Evolutionary conservation across 805 yeast species (phyloP).

Genomic region (Kazachstania taianensis): DNA sequence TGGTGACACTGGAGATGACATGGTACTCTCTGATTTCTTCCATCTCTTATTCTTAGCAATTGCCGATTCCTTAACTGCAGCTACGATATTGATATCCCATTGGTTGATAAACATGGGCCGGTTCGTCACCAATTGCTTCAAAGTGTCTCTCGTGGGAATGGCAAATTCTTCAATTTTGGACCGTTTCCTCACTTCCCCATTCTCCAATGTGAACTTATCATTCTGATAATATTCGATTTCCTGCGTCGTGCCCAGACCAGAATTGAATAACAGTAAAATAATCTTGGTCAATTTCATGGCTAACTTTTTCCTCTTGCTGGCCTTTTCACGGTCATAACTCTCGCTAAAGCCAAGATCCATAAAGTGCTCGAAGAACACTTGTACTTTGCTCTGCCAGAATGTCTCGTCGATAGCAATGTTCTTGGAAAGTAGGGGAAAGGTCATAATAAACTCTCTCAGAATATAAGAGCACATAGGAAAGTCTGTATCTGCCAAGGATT

Average conservation of each 20-base stretch:
- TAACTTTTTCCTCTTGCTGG: conserved; percentile 58
- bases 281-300: conserved; percentile 53
- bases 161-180: conserved; percentile 28
- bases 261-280: conserved; percentile 58
- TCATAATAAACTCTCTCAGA: conserved; percentile 48
- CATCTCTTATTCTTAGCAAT: conserved; percentile 9
- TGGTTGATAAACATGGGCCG: conserved; percentile 40
- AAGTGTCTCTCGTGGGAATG: conserved; percentile 34
- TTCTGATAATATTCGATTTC: conserved; percentile 40
- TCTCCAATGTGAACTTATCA: conserved; percentile 24
- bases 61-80: conserved; percentile 36
- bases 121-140: conserved; percentile 26
- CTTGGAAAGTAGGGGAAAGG: conserved; percentile 64
- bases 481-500: conserved; percentile 17
- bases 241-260: conserved; percentile 55
- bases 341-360: conserved; percentile 61
- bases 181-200: conserved; percentile 24
- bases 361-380: conserved; percentile 72
- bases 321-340: conserved; percentile 64
- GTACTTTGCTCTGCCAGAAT: conserved; percentile 75
- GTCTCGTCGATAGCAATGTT: conserved; percentile 36
- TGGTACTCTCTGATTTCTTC: conserved; percentile 2
- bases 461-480: conserved; percentile 66
- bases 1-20: conserved; percentile 1
- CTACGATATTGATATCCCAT: conserved; percentile 53